These are phyloP conservation scores for Whalleya microplaca DNA, from an alignment of 2,329 filamentous ascomycete genomes.

Conservation along the genomic window DNA sequence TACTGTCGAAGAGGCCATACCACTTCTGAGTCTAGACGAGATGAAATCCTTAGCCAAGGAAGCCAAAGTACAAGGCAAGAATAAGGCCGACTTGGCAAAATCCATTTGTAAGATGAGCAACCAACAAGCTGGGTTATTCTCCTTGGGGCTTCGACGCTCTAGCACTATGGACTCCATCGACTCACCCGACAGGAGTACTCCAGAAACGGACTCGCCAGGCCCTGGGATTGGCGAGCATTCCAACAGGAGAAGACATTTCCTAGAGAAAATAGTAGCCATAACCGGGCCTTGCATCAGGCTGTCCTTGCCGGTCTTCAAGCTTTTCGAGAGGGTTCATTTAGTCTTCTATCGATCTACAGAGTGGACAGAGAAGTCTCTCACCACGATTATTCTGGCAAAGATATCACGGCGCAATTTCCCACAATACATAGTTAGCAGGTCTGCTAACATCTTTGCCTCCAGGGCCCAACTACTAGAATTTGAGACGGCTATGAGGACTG, in stretches of 20 bases:
- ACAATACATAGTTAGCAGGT: constrained; percentile 86
- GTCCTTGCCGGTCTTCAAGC: constrained; percentile 69
- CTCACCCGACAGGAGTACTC: constrained; percentile 49
- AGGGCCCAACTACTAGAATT: constrained; percentile 81
- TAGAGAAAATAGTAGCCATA: constrained; percentile 74
- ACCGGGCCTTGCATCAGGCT: constrained; percentile 86
- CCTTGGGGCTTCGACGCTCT: constrained; percentile 66
- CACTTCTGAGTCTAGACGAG: constrained; percentile 83
- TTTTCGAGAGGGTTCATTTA: constrained; percentile 93
- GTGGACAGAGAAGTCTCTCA: constrained; percentile 97
- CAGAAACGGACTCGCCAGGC: constrained; percentile 38
- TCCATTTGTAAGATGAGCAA: constrained; percentile 76
- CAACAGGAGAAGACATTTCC: constrained; percentile 75
- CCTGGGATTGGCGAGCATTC: constrained; percentile 41
- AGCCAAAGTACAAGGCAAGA: constrained; percentile 83
- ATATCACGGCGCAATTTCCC: constrained; percentile 89
- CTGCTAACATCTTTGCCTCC: constrained; percentile 84
- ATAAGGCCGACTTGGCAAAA: constrained; percentile 77
- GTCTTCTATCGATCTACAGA: constrained; percentile 96
- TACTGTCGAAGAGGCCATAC: constrained; percentile 80
- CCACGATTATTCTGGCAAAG: constrained; percentile 90
- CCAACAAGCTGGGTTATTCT: constrained; percentile 75
- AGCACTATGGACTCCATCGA: constrained; percentile 60
- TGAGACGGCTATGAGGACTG: constrained; percentile 80
- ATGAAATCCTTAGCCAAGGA: constrained; percentile 84